Percentiles rank a stretch among this genome's conserved stretches.
Conservation (phyloP, 116 monocot species). For the Posidonia oceanica region DNA sequence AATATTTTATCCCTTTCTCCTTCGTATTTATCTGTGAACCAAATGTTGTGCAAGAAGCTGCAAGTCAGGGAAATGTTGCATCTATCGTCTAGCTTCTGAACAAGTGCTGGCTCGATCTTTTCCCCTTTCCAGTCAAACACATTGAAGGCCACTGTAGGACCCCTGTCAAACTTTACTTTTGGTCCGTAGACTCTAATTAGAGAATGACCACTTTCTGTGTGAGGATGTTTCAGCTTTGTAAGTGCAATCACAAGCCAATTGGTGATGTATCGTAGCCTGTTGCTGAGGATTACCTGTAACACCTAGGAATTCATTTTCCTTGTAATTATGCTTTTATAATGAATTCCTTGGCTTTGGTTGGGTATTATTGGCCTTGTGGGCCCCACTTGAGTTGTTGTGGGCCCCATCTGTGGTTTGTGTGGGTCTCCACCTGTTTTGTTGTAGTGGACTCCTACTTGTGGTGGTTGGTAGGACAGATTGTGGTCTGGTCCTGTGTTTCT, state of each 20-base stretch:
- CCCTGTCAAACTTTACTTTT: slow-evolving; percentile 81
- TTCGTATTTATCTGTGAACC: slow-evolving; percentile 43
- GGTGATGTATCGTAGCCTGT: slow-evolving; percentile 53
- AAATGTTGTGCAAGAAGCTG: slow-evolving; percentile 33
- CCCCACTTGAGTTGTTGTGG: too few species aligned
- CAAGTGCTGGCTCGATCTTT: slow-evolving; percentile 21
- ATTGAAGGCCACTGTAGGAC: slow-evolving; percentile 85
- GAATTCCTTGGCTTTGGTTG: too few species aligned
- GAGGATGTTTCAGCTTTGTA: slow-evolving; percentile 42
- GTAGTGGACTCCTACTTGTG: too few species aligned
- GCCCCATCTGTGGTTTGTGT: too few species aligned
- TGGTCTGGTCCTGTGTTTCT: too few species aligned
- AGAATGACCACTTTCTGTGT: slow-evolving; percentile 23
- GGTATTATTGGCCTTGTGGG: too few species aligned
- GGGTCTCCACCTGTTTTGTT: too few species aligned
- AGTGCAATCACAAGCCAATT: slow-evolving; percentile 91
- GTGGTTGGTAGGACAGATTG: too few species aligned
- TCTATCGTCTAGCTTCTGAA: slow-evolving; percentile 33
- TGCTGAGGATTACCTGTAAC: slow-evolving; percentile 48
- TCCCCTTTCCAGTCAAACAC: slow-evolving; percentile 21
- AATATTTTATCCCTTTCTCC: slow-evolving; percentile 19
- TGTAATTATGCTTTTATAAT: too few species aligned
- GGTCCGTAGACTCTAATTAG: slow-evolving; percentile 78
- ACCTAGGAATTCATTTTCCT: too few species aligned
- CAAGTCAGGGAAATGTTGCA: slow-evolving; percentile 18